These are phyloP conservation scores for Bauhinia variegata DNA, from an alignment of 306 rosid species.

Conservation along the genomic window DNA sequence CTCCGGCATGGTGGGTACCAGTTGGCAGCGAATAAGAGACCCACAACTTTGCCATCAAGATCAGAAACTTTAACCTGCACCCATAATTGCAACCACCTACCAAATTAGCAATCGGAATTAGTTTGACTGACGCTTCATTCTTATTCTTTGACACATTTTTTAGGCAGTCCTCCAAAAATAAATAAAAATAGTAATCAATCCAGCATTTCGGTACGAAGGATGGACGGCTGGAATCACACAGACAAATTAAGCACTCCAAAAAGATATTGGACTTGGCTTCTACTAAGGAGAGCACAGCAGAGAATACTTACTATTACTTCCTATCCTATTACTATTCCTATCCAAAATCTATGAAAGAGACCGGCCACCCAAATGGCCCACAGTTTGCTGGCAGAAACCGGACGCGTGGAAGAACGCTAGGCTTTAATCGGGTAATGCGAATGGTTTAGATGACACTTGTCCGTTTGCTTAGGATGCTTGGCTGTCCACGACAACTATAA, in stretches of 20 bases:
- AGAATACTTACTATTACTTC: constrained; percentile 22
- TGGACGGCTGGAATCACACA: constrained; percentile 32
- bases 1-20: constrained; percentile 91
- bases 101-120: constrained; percentile 9
- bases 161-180: neutral
- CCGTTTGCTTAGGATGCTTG: constrained; percentile 39
- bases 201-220: neutral
- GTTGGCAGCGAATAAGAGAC: constrained; percentile 81
- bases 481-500: constrained; percentile 39
- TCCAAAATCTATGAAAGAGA: constrained; percentile 42
- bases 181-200: no score
- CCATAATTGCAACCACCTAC: neutral
- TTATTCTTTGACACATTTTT: neutral
- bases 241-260: constrained; percentile 14
- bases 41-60: constrained; percentile 72
- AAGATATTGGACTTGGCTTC: neutral
- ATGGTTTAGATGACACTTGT: constrained; percentile 54
- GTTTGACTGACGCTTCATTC: neutral
- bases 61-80: constrained; percentile 66
- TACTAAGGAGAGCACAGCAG: constrained; percentile 20
- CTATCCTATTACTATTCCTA: no score
- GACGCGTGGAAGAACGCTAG: constrained; percentile 46
- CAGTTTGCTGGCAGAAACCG: constrained; percentile 11
- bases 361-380: constrained; percentile 44
- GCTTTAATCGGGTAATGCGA: constrained; percentile 15